A percentile compares a stretch with the other conserved stretches of the same genome.
These are phyloP conservation scores for Trichoderma pleuroti DNA, from an alignment of 2,329 filamentous ascomycete species.

Conservation along the genomic window DNA sequence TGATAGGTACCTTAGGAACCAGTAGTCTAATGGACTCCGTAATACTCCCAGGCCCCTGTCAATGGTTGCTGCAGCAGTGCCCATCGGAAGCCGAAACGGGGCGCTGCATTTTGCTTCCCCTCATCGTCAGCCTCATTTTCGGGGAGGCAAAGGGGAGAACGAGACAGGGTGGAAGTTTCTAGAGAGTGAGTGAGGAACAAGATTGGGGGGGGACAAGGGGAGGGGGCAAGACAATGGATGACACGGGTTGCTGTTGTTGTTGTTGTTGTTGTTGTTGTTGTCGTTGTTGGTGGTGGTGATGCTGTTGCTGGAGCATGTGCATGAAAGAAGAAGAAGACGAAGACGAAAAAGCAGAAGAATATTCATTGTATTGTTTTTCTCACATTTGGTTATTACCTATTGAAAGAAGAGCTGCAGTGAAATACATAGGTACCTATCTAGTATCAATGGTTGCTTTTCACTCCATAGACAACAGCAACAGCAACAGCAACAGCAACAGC, in stretches of 20 bases:
- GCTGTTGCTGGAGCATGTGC: not conserved
- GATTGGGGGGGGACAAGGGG: not conserved
- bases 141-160: not conserved
- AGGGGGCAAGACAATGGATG: not conserved
- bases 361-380: not conserved
- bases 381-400: not conserved
- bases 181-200: not conserved
- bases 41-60: no score
- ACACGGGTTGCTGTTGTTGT: not conserved
- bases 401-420: not conserved
- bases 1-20: no score
- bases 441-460: no score
- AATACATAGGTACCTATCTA: no score
- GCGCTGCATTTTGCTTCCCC: slow-evolving; percentile 1
- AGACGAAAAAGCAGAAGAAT: not conserved
- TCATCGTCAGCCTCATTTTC: slow-evolving; percentile 16
- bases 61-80: slow-evolving; percentile 7
- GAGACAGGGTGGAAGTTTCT: slow-evolving; percentile 3
- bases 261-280: not conserved
- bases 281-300: not conserved
- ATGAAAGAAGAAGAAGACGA: not conserved
- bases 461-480: not conserved
- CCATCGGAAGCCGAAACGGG: not conserved
- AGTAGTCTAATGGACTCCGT: not conserved
- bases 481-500: not conserved